Evolutionary conservation across 371 early-diverging fungal species (phyloP).

Genomic region (Choanephora cucurbitarum): DNA sequence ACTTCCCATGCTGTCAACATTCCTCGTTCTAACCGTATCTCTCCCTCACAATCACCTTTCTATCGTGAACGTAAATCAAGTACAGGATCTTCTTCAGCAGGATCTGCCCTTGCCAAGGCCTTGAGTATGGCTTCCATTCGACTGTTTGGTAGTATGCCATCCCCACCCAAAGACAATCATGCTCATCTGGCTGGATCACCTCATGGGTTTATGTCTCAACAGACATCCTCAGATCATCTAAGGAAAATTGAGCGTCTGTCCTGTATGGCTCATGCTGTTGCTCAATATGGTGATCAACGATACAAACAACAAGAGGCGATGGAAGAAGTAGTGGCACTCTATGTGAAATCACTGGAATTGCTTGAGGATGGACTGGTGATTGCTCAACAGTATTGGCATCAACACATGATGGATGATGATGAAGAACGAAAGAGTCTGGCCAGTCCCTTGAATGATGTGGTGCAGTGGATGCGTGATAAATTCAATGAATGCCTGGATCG

Average conservation of each 20-base stretch:
- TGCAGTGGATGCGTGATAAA: slow-evolving; percentile 86
- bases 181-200: slow-evolving; percentile 34
- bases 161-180: slow-evolving; percentile 32
- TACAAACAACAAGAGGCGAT: slow-evolving; percentile 38
- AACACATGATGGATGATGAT: slow-evolving; percentile 23
- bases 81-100: slow-evolving; percentile 33
- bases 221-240: not conserved
- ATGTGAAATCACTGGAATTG: slow-evolving; percentile 74
- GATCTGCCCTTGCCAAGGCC: slow-evolving; percentile 63
- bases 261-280: slow-evolving; percentile 66
- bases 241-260: slow-evolving; percentile 57
- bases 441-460: slow-evolving; percentile 57
- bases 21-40: slow-evolving; percentile 25
- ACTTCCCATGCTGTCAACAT: slow-evolving; percentile 27
- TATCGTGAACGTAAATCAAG: slow-evolving; percentile 47
- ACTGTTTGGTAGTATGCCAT: slow-evolving; percentile 63
- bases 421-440: slow-evolving; percentile 34
- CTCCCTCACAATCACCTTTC: slow-evolving; percentile 43
- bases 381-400: slow-evolving; percentile 74
- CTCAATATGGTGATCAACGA: slow-evolving; percentile 64
- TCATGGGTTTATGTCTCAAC: slow-evolving; percentile 27
- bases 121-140: slow-evolving; percentile 60
- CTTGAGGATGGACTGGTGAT: slow-evolving; percentile 74
- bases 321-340: slow-evolving; percentile 77
- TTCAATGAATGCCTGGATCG: slow-evolving; percentile 87